Evolutionary conservation across 441 rosid genomes (phyloP).

Genomic region (Euphorbia celastroides): DNA sequence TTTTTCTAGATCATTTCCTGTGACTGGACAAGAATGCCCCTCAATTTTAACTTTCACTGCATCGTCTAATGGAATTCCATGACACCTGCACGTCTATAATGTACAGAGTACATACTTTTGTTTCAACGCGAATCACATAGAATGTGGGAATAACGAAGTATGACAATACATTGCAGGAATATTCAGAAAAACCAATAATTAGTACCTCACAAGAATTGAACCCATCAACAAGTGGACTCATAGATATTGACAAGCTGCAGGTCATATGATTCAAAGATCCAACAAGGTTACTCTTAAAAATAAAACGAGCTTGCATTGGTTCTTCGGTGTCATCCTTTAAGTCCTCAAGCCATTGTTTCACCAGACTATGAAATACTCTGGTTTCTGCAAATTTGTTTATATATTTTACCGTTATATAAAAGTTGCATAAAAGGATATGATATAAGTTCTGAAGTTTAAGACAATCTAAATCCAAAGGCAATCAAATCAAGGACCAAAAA

Average conservation of each 20-base stretch:
- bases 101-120: conserved; percentile 18
- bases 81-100: conserved; percentile 77
- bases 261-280: conserved; percentile 58
- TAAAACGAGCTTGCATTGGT: conserved; percentile 53
- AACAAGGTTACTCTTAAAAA: conserved; percentile 46
- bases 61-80: conserved; percentile 42
- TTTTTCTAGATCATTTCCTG: conserved; percentile 39
- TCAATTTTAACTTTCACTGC: conserved; percentile 27
- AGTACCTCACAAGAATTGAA: conserved; percentile 57
- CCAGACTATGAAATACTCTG: conserved; percentile 56
- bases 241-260: conserved; percentile 55
- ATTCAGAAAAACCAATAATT: conserved; percentile 3
- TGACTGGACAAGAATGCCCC: conserved; percentile 45
- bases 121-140: not conserved
- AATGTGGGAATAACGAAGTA: not conserved
- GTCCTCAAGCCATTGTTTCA: conserved; percentile 71
- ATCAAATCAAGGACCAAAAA: not conserved
- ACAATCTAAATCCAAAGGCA: not conserved
- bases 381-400: conserved; percentile 42
- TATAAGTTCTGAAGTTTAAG: not conserved
- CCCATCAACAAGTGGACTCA: conserved; percentile 50
- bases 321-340: conserved; percentile 71
- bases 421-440: not conserved
- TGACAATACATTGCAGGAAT: not conserved
- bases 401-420: conserved; percentile 11